Evolutionary conservation across 495 filamentous ascomycete genomes (phyloP), one percentile per base, ranked within the genome.

Genomic region (Penicillium mononematosum): DNA sequence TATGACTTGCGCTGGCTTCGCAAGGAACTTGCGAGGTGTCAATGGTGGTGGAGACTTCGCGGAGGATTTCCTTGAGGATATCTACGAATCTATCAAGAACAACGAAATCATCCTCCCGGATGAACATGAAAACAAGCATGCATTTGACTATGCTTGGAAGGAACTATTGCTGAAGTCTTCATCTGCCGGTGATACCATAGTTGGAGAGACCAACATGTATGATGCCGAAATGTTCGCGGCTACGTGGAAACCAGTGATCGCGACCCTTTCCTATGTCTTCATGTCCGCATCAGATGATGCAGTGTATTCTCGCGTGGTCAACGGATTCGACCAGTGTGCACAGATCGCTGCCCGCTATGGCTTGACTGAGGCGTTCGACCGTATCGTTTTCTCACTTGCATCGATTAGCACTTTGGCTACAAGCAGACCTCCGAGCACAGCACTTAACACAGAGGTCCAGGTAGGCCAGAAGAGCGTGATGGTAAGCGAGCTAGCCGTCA

Each of bases 261-360:
- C 95, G 16, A 97, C 95, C 2, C 78, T 99, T 41, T 94, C 93
- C 3, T 99, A 97, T 67, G 94, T 98, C 16, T 99, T 99, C 74
- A 92, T 98, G 88, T 98, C 94, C 45, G 94, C 94, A 34, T 96
- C 92, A 3, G 94, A 99, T 62, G 95, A 99, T 73, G 91, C 93
- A 11, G 94, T 99, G 12, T 99, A 96, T 67, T 90, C 88, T 17
- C 84, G 94, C 43, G 88, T 99, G 20, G 89, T 96, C 45, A 88
- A 89, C 45, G 94, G 95, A 3, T 98, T 98, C 68, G 89, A 96
- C 66, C 93, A 99, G 68, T 97, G 94, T 66, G 92, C 94, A 27
- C 87, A 90, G 58, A 96, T 99, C 60, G 91, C 94, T 22, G 88
- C 91, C 19, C 89, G 85, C 62, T 92, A 96, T 72, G 82, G 82